phyloP scores from a whole-genome alignment of 2,329 filamentous ascomycete species.

The Trichothecium roseum region DNA sequence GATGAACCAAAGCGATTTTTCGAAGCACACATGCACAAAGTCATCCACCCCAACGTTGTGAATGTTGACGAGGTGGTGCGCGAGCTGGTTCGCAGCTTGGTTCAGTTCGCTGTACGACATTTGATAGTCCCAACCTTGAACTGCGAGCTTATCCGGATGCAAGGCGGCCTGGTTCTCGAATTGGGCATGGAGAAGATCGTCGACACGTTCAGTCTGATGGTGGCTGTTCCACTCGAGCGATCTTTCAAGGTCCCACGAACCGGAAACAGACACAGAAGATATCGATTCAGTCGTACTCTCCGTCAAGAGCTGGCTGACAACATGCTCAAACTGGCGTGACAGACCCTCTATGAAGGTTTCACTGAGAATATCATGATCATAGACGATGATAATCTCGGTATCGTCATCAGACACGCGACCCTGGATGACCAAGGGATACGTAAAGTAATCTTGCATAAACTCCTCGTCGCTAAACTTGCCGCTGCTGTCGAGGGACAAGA shows the following conservation, averaged over 20 bases:
- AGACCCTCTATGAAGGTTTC: conserved; percentile 1
- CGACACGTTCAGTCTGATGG: neutral
- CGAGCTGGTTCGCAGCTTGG: conserved; percentile 23
- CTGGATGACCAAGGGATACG: conserved; percentile 3
- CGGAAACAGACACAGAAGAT: neutral
- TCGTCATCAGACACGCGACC: neutral
- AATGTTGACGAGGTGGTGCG: conserved; percentile 17
- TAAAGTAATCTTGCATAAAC: conserved; percentile 1
- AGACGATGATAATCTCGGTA: conserved; percentile 4
- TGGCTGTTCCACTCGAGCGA: conserved; percentile 23
- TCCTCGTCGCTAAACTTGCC: neutral
- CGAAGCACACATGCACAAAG: conserved; percentile 5
- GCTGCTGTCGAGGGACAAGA: neutral
- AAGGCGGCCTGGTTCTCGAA: neutral
- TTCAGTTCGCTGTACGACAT: no score
- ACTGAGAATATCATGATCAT: conserved; percentile 1
- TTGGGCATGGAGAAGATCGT: conserved; percentile 2
- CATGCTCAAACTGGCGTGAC: conserved; percentile 2
- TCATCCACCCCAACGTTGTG: neutral
- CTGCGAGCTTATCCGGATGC: no score
- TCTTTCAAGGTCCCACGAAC: conserved; percentile 1
- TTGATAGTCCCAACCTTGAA: no score
- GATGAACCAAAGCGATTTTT: conserved; percentile 3
- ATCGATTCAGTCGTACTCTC: neutral
- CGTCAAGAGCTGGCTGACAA: conserved; percentile 3